phyloP scores from a whole-genome alignment of 2,329 filamentous ascomycete species.

The Cladophialophora yegresii region DNA sequence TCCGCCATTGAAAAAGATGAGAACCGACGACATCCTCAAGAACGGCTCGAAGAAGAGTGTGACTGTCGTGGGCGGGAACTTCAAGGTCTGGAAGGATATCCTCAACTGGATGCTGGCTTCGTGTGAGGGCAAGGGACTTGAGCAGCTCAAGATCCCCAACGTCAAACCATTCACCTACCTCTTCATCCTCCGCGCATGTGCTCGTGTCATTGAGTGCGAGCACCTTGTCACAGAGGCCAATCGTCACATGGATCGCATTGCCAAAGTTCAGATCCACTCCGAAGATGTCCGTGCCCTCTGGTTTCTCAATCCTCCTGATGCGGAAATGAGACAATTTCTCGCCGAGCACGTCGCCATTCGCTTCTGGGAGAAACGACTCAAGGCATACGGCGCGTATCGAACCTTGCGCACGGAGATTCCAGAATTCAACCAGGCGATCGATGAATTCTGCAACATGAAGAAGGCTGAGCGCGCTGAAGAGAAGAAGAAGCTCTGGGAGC shows the following conservation, averaged over 20 bases:
- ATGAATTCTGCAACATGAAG: constrained; percentile 14
- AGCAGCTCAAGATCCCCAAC: constrained; percentile 4
- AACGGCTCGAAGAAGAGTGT: constrained; percentile 4
- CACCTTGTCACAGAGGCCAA: constrained; percentile 16
- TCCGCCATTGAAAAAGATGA: constrained; percentile 6
- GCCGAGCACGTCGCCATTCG: constrained; percentile 27
- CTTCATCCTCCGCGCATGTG: constrained; percentile 15
- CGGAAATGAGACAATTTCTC: constrained; percentile 21
- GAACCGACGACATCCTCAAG: constrained; percentile 5
- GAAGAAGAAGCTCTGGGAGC: constrained; percentile 4
- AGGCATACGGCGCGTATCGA: constrained; percentile 21
- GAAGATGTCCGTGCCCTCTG: constrained; percentile 30
- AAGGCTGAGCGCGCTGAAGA: background rate
- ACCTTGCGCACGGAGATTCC: constrained; percentile 26
- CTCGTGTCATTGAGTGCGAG: constrained; percentile 25
- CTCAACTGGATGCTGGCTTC: constrained; percentile 32
- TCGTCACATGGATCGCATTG: constrained; percentile 25
- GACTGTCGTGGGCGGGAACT: constrained; percentile 21
- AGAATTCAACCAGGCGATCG: constrained; percentile 25
- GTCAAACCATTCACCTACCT: constrained; percentile 22
- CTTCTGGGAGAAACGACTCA: constrained; percentile 23
- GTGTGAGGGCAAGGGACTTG: constrained; percentile 27
- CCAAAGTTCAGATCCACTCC: constrained; percentile 25
- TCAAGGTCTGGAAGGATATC: constrained; percentile 25
- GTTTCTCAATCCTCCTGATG: constrained; percentile 9